Percentiles rank a stretch among this genome's conserved stretches.
phyloP scores from a whole-genome alignment of 148 eudicot species.

The Fagopyrum homotropicum region DNA sequence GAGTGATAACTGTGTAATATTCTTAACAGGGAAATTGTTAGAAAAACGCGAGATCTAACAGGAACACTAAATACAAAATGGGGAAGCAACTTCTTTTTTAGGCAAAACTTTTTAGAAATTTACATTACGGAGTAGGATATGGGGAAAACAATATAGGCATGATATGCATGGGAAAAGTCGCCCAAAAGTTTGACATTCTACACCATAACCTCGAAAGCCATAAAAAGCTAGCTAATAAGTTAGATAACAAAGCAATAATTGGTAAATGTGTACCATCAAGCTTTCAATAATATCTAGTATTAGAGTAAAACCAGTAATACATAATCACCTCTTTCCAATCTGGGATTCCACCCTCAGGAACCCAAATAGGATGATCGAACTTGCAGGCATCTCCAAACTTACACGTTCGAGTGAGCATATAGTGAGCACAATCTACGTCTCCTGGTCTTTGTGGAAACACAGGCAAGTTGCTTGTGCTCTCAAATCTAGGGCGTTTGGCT shows the following conservation, averaged over 20 bases:
- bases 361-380: slow-evolving; percentile 99
- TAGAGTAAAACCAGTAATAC: slow-evolving; percentile 30
- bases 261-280: not conserved
- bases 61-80: too few relatives aligned
- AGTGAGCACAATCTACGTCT: slow-evolving; percentile 92
- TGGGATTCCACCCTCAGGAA: slow-evolving; percentile 97
- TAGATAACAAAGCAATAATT: slow-evolving; percentile 22
- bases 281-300: slow-evolving; percentile 16
- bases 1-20: too few relatives aligned
- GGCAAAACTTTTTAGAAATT: not conserved
- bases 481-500: slow-evolving; percentile 94
- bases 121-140: not conserved
- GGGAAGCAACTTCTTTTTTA: not conserved
- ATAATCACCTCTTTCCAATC: slow-evolving; percentile 99
- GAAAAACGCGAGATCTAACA: too few relatives aligned
- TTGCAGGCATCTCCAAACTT: slow-evolving; percentile 96
- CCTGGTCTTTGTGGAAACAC: slow-evolving; percentile 98
- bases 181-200: not conserved
- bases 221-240: not conserved
- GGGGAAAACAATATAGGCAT: not conserved
- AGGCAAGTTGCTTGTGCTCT: slow-evolving; percentile 78
- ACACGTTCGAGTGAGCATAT: slow-evolving; percentile 99
- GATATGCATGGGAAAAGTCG: not conserved
- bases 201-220: not conserved
- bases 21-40: too few relatives aligned